phyloP scores from a whole-genome alignment of 1,139 yeast genomes.

The Entelexis sorbosivorans region DNA sequence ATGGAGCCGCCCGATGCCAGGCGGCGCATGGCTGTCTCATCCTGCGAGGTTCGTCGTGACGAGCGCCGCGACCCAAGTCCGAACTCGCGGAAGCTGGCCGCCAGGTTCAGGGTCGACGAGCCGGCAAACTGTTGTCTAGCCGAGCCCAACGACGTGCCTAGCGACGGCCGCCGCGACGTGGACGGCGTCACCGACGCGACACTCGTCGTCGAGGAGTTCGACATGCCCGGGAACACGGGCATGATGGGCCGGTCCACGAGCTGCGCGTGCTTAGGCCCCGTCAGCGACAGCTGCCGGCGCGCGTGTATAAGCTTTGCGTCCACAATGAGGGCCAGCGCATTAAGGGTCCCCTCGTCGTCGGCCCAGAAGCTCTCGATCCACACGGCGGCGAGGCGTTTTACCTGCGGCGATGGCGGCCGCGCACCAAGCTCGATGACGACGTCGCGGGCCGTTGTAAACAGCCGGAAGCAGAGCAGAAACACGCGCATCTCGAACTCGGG shows the following conservation, averaged over 20 bases:
- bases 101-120: constrained; percentile 9
- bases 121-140: constrained; percentile 1
- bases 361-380: constrained; percentile 92
- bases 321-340: constrained; percentile 9
- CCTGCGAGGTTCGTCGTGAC: constrained; percentile 12
- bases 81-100: constrained; percentile 16
- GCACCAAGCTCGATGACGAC: constrained; percentile 59
- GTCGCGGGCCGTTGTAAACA: constrained; percentile 59
- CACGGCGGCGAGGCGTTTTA: constrained; percentile 51
- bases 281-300: background rate
- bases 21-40: background rate
- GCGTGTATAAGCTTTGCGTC: background rate
- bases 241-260: constrained; percentile 9
- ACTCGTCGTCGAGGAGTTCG: background rate
- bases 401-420: constrained; percentile 50
- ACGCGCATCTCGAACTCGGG: constrained; percentile 27
- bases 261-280: constrained; percentile 4
- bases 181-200: background rate
- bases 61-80: constrained; percentile 13
- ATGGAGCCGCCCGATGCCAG: background rate
- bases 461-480: constrained; percentile 69
- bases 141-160: background rate
- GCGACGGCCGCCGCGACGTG: background rate
- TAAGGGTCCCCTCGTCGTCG: constrained; percentile 48
- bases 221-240: background rate